Base-by-base conservation (phyloP, 2,329 filamentous ascomycete species). In the Calonectria naviculata region DNA sequence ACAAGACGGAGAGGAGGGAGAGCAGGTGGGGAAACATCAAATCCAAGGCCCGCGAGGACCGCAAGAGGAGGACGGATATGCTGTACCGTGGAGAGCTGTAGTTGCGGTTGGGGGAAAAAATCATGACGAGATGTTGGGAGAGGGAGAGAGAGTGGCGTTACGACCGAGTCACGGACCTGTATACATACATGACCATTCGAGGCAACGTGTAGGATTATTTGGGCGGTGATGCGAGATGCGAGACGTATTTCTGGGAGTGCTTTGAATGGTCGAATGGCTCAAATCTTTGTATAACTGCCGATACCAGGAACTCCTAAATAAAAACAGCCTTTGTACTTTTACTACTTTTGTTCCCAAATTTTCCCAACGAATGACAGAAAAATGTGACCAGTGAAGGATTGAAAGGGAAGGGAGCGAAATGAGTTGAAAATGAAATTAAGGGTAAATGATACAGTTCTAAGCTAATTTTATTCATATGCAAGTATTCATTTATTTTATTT, bases 21-120 rank as follows among this genome's bases (percentile, higher is more conserved):
- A 83, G 83, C n/a, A 81, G 87, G 63, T 92, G 90, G 90, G 90
- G 91, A 13, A 85, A 88, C 24, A 87, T 86, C 72, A 86, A 87
- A 80, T 82, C 82, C 34, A 84, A 86, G 78, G 91, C 91, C 15
- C 83, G 87, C 68, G 87, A 89, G 76, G 90, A 92, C 49, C 83
- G 88, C 74, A 79, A 83, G 78, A 88, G 87, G 83, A 85, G 91
- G 73, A 85, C 84, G 73, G 84, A 84, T 46, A 84, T 91, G 85
- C 76, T 91, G 63, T 85, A 87, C 72, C 82, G 83, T 29, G 88
- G 88, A 47, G 84, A 89, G 80, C 76, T 90, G 79, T 90, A 84
- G 79, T 29, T 34, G 31, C 10, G 10, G 31, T 34, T 6, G 10
- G 31, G 31, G 28, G 28, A 41, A 49, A 19, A 64, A 52, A 46